Conservation (phyloP, 352 stramenopile species). For the Phytophthora parvispora region DNA sequence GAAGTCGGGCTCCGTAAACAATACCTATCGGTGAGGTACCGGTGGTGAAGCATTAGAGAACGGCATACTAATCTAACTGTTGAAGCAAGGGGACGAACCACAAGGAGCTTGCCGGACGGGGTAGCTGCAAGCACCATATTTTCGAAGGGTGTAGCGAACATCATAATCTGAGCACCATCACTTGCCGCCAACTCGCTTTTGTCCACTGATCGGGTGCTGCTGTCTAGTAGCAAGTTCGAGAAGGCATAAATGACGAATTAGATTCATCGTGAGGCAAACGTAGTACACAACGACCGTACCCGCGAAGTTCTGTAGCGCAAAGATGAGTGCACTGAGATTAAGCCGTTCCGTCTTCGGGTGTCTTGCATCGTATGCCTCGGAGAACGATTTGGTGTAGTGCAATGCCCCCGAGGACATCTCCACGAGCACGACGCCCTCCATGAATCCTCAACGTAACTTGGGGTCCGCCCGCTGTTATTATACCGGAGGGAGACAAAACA, state of each 20-base stretch:
- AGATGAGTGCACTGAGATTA: constrained; percentile 71
- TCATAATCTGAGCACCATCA: constrained; percentile 33
- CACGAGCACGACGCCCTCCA: constrained; percentile 71
- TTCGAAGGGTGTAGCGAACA: constrained; percentile 55
- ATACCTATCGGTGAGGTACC: constrained; percentile 29
- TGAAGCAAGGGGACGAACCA: constrained; percentile 20
- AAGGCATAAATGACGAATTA: neutral
- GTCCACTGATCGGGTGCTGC: constrained; percentile 26
- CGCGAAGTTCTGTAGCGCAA: constrained; percentile 74
- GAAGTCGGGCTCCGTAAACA: constrained; percentile 49
- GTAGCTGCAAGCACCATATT: constrained; percentile 57
- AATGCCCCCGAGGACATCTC: constrained; percentile 58
- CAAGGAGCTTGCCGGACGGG: constrained; percentile 43
- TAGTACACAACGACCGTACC: constrained; percentile 26
- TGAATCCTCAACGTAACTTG: constrained; percentile 22
- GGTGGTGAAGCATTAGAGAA: neutral
- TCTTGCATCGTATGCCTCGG: constrained; percentile 49
- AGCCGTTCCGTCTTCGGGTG: constrained; percentile 66
- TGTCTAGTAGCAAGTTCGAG: constrained; percentile 9
- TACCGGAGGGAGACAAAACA: neutral
- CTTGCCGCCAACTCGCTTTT: constrained; percentile 3
- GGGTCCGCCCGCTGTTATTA: neutral
- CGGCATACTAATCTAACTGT: neutral
- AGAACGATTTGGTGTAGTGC: constrained; percentile 64
- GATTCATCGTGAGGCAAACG: neutral